Evolutionary conservation across 192 early-diverging fungal species (phyloP), one percentile per base, ranked within the genome.

Genomic region (Coemansia sp.): DNA sequence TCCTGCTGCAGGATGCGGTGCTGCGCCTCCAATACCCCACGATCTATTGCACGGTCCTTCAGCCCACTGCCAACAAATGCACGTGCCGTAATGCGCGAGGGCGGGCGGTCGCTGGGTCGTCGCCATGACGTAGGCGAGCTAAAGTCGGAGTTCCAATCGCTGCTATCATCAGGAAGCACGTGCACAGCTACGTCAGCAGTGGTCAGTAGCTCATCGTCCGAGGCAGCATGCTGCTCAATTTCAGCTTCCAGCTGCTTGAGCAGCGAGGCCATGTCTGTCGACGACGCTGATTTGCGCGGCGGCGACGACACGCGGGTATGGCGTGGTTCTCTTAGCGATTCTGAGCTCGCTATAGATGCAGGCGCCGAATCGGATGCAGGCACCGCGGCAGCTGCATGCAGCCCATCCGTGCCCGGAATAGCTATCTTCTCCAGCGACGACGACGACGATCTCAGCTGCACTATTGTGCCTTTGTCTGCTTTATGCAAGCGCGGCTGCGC

Each of bases 111-210:
- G 13, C 55, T 55, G 16, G 67, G 61, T 40, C 73, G 73, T 15
- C 68, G 68, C 63, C 68, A 69, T n/a, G 74, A 78, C 12, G 74
- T 63, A 23, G 74, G 74, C 31, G 74, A 78, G 61, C 74, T 78
- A 68, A 78, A 78, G 74, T 78, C 74, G 1, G 74, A 78, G 65
- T 78, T 78, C 74, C 74, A 78, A 40, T 78, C 74, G 56, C 74
- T 78, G 68, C 74, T 67, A 56, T 70, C 74, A 46, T 78, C 74
- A 15, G 74, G 63, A 16, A 63, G 53, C 49, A 78, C 68, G 33
- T 78, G 64, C 45, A 63, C 63, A 3, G 63, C 67, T 11, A 66
- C 55, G 3, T 70, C 51, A 14, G 62, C 42, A 20, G 54, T 63
- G 21, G 59, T 66, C 55, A 66, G 47, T 45, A 66, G 38, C 68